Evolutionary conservation across 2,329 filamentous ascomycete genomes (phyloP).

Genomic region (Fusarium pseudonygamai): DNA sequence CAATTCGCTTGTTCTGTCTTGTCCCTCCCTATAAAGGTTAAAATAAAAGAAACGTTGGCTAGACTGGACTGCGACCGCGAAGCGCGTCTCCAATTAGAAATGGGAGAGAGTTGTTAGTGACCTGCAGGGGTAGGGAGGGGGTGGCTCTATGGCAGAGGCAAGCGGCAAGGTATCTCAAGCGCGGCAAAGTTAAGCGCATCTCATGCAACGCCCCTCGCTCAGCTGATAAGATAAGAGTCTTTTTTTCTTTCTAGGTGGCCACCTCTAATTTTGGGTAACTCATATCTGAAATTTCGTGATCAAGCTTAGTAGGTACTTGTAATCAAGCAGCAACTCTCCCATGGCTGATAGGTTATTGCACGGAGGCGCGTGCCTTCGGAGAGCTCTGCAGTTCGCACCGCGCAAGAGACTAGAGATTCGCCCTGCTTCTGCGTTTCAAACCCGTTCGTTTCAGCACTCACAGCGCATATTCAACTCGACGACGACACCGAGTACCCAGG

Average conservation of each 20-base stretch:
- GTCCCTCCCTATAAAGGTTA: background rate
- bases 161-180: background rate
- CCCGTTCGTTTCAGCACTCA: constrained; percentile 12
- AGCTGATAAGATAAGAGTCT: constrained; percentile 42
- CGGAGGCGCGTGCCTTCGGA: constrained; percentile 43
- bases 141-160: constrained; percentile 17
- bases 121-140: constrained; percentile 3
- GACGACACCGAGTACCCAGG: background rate
- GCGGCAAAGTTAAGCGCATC: constrained; percentile 23
- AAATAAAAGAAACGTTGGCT: constrained; percentile 34
- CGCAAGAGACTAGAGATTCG: constrained; percentile 9
- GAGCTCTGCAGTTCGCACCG: constrained; percentile 33
- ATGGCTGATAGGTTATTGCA: constrained; percentile 45
- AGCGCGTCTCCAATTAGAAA: constrained; percentile 40
- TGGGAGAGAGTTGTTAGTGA: background rate
- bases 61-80: constrained; percentile 37
- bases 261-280: background rate
- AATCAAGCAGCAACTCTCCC: background rate
- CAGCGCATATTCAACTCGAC: constrained; percentile 28
- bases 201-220: background rate
- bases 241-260: background rate
- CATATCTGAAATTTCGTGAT: background rate
- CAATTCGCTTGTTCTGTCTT: constrained; percentile 20
- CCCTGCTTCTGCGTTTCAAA: constrained; percentile 7
- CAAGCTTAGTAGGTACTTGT: background rate